A percentile compares a stretch with the other conserved stretches of the same genome.
These are phyloP conservation scores for Hyaloperonospora arabidopsidis DNA, from an alignment of 352 stramenopile genomes.

Conservation along the genomic window DNA sequence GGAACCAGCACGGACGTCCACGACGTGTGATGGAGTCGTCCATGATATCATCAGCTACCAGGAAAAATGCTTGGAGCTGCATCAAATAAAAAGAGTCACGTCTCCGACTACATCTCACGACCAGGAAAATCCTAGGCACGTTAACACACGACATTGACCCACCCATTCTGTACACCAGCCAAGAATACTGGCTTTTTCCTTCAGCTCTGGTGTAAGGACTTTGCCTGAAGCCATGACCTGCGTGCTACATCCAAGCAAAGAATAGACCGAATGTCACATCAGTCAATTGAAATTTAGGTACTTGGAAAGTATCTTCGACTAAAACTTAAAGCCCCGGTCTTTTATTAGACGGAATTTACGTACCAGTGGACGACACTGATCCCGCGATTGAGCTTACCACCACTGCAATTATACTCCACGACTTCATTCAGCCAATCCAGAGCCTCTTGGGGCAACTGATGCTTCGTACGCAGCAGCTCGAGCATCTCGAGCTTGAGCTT, in stretches of 20 bases:
- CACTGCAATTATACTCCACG: slow-evolving; percentile 95
- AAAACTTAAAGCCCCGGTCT: too few relatives aligned
- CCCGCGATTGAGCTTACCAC: slow-evolving; percentile 97
- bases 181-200: slow-evolving; percentile 87
- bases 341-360: neutral
- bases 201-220: slow-evolving; percentile 53
- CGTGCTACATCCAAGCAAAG: slow-evolving; percentile 29
- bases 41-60: slow-evolving; percentile 99
- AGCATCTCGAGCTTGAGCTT: slow-evolving; percentile 76
- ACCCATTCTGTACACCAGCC: slow-evolving; percentile 98
- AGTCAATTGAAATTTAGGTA: neutral
- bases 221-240: slow-evolving; percentile 47
- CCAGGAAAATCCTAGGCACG: neutral
- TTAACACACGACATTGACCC: slow-evolving; percentile 9
- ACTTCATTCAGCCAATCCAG: slow-evolving; percentile 74
- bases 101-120: too few relatives aligned
- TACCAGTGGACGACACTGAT: slow-evolving; percentile 92
- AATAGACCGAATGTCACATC: neutral
- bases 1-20: slow-evolving; percentile 97
- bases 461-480: slow-evolving; percentile 49
- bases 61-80: slow-evolving; percentile 96
- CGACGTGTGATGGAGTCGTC: slow-evolving; percentile 92
- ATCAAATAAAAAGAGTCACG: slow-evolving; percentile 1
- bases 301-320: neutral
- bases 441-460: slow-evolving; percentile 69